A percentile compares a stretch with the other conserved stretches of the same genome.
phyloP scores from a whole-genome alignment of 2,329 filamentous ascomycete genomes.

The Arachnomyces sp. region DNA sequence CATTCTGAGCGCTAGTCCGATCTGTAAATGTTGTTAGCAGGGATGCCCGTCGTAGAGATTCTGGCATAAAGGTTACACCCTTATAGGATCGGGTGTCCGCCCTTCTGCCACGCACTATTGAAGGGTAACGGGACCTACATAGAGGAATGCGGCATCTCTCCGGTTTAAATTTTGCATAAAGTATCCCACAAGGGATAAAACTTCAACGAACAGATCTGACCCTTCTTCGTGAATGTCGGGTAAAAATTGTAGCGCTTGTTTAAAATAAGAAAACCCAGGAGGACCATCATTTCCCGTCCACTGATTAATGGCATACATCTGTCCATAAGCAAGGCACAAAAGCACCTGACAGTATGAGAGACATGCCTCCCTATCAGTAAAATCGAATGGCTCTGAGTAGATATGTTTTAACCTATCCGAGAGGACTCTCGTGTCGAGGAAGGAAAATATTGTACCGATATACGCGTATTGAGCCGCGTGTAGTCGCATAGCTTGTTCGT shows the following conservation, averaged over 20 bases:
- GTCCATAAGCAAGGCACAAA: slow-evolving; percentile 48
- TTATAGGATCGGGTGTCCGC: too few species aligned
- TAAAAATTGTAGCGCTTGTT: slow-evolving; percentile 44
- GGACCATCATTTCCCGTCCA: slow-evolving; percentile 47
- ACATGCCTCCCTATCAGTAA: slow-evolving; percentile 40
- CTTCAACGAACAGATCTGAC: slow-evolving; percentile 49
- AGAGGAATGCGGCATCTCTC: slow-evolving; percentile 49
- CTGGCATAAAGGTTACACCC: too few species aligned
- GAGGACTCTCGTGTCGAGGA: slow-evolving; percentile 43
- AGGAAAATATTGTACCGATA: slow-evolving; percentile 52
- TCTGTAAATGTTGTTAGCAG: slow-evolving; percentile 17
- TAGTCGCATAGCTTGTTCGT: slow-evolving; percentile 44
- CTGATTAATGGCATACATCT: slow-evolving; percentile 52
- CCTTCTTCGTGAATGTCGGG: slow-evolving; percentile 51
- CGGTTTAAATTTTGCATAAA: slow-evolving; percentile 53
- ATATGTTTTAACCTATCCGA: slow-evolving; percentile 39
- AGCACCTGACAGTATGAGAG: slow-evolving; percentile 47
- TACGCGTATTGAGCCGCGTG: slow-evolving; percentile 49
- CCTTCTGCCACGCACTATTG: too few species aligned
- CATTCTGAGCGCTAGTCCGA: slow-evolving; percentile 50
- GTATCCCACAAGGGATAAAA: slow-evolving; percentile 48
- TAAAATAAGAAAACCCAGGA: slow-evolving; percentile 51
- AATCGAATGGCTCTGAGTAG: slow-evolving; percentile 38
- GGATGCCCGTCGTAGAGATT: too few species aligned
- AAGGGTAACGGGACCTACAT: slow-evolving; percentile 24